Conservation (phyloP, 768 basidiomycete species). For the Kwoniella europaea region DNA sequence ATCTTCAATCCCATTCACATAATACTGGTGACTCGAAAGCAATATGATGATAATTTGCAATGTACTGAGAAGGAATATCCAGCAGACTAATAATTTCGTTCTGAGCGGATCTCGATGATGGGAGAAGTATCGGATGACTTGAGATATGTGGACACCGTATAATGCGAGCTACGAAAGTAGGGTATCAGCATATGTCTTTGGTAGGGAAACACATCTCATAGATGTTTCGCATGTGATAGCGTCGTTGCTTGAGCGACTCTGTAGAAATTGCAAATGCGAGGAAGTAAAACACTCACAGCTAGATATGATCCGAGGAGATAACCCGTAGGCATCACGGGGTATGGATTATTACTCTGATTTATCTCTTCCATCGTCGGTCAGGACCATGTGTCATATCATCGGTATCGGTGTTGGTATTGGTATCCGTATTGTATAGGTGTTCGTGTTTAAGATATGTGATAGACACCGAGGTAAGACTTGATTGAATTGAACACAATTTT, state of each 20-base stretch:
- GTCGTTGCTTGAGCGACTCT: neutral
- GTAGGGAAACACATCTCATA: neutral
- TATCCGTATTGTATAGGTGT: too few species aligned
- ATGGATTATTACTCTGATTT: constrained; percentile 25
- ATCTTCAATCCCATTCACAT: constrained; percentile 36
- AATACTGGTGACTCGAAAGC: constrained; percentile 41
- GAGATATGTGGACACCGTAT: constrained; percentile 46
- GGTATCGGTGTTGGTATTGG: too few species aligned
- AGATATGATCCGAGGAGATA: constrained; percentile 30
- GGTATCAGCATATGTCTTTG: neutral
- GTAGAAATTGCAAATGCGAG: neutral
- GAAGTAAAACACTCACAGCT: constrained; percentile 11
- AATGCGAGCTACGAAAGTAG: constrained; percentile 33
- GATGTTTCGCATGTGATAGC: neutral
- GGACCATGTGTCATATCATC: neutral
- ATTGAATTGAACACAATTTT: too few species aligned
- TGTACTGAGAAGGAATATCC: constrained; percentile 41
- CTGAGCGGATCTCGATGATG: constrained; percentile 24
- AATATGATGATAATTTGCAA: constrained; percentile 50
- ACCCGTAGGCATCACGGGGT: constrained; percentile 25
- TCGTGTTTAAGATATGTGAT: too few species aligned
- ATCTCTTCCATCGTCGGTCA: constrained; percentile 8
- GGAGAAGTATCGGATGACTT: constrained; percentile 41
- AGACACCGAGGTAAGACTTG: too few species aligned
- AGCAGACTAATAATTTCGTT: constrained; percentile 32